Evolutionary conservation across 371 early-diverging fungal species (phyloP).

Genomic region (Lichtheimia ornata): DNA sequence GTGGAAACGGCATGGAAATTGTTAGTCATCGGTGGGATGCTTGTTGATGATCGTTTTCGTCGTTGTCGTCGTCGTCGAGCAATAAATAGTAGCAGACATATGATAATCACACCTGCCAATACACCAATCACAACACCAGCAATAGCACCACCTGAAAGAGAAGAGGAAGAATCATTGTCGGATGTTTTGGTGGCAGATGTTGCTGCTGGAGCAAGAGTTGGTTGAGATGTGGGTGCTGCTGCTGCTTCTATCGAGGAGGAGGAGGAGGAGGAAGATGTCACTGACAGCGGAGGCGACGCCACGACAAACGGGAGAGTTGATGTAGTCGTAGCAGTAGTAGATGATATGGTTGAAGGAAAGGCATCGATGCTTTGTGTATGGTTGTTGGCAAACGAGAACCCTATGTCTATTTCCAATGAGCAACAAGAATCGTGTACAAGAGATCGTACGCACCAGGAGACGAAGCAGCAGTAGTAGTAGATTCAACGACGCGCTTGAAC

Average conservation of each 20-base stretch:
- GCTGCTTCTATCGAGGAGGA: not conserved
- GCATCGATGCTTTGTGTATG: not conserved
- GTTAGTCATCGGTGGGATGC: not conserved
- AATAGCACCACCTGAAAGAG: conserved; percentile 10
- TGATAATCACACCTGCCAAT: not conserved
- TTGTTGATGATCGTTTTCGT: not conserved
- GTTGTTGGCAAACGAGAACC: conserved; percentile 3
- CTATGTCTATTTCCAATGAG: too few relatives aligned
- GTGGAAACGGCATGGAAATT: not conserved
- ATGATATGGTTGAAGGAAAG: not conserved
- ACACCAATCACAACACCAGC: conserved; percentile 10
- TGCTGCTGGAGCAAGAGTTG: too few relatives aligned
- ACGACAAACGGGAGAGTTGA: not conserved
- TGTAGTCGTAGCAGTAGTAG: not conserved
- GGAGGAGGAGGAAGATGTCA: not conserved
- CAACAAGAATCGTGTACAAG: too few relatives aligned
- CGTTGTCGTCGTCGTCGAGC: not conserved
- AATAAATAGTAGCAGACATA: conserved; percentile 1
- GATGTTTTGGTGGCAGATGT: not conserved
- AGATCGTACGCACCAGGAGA: too few relatives aligned
- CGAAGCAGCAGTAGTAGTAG: too few relatives aligned
- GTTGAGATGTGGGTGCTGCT: not conserved
- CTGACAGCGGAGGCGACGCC: not conserved
- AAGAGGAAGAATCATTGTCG: not conserved
- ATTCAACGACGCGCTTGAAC: too few relatives aligned